Conservation (phyloP, 1,284 basidiomycete species). For the Malassezia slooffiae region DNA sequence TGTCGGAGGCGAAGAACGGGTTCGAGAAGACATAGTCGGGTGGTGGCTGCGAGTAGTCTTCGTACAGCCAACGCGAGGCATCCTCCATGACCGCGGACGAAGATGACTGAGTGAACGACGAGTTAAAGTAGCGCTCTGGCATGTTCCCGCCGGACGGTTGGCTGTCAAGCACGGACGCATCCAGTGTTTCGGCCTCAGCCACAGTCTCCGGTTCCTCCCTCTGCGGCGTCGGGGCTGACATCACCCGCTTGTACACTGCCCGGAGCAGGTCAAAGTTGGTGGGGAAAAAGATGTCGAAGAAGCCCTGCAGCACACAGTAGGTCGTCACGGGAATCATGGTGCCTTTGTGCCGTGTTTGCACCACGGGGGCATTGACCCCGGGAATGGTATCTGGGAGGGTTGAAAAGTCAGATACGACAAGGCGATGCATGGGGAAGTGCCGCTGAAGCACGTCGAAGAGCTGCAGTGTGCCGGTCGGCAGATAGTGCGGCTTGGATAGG, state of each 20-base stretch:
- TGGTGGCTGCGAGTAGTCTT: constrained; percentile 3
- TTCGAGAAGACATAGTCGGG: too few relatives aligned
- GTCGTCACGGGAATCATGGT: constrained; percentile 72
- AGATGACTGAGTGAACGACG: too few relatives aligned
- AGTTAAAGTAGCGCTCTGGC: constrained; percentile 6
- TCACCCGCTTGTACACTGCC: constrained; percentile 23
- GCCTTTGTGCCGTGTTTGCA: constrained; percentile 79
- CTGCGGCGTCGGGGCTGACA: constrained; percentile 18
- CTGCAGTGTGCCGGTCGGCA: constrained; percentile 81
- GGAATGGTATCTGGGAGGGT: constrained; percentile 71
- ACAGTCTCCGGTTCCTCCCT: too few relatives aligned
- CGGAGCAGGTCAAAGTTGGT: constrained; percentile 71
- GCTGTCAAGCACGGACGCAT: too few relatives aligned
- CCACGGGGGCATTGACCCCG: constrained; percentile 81
- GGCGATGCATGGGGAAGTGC: constrained; percentile 78
- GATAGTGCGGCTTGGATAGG: constrained; percentile 74
- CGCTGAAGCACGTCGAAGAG: constrained; percentile 71
- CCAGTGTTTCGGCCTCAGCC: too few relatives aligned
- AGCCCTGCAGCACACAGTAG: constrained; percentile 84
- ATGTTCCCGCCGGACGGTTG: too few relatives aligned
- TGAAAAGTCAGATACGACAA: constrained; percentile 85
- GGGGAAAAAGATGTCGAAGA: constrained; percentile 98
- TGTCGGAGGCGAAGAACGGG: constrained; percentile 3
- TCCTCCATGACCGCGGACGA: too few relatives aligned
- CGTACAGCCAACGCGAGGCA: not conserved